Evolutionary conservation across 345 rosid genomes (phyloP), one percentile per base, ranked within the genome.

Genomic region (Populus tremula): DNA sequence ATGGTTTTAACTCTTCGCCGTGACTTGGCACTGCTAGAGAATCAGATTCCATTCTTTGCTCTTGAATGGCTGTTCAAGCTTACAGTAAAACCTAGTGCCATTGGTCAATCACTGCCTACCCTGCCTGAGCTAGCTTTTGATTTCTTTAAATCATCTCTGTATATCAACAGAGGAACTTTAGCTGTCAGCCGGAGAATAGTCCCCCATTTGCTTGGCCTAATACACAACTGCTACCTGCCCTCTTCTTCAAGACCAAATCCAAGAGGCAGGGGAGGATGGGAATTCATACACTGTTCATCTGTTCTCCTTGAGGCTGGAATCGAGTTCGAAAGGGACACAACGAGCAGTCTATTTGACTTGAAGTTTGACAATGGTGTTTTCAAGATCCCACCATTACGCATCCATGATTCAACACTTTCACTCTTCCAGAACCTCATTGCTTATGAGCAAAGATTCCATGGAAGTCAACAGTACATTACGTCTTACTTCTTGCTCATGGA

Each of bases 231-330:
- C 50, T 75, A 75, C 72, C 36, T 23, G 27, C 78, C 73, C 50
- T 45, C 1, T 11, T 83, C 50, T 31, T 68, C 47, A 14, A 74
- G 71, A 76, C 33, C 53, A 11, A 67, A 17, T 18, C 63, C n/a
- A 38, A 64, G 59, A 67, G 54, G 35, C 20, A 36, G 43, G 25
- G 45, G 50, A 45, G 50, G 65, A 7, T 68, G 81, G 13, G 66
- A 79, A 56, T 39, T 76, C 33, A 80, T 84, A 65, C 84, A 82
- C 1, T 76, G 75, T 33, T 82, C 85, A 17, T 79, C 78, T 0
- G 84, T 84, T 63, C 84, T 88, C 20, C 74, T 72, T 41, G 75
- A 77, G 25, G 88, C 83, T 8, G 89, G 89, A 23, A 86, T 86
- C 38, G 75, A 10, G 50, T 86, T 88, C 56, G 74, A 66, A 41